Evolutionary conservation across 352 stramenopile genomes (phyloP), one percentile per base, ranked within the genome.

Genomic region (Phytophthora pistaciae): DNA sequence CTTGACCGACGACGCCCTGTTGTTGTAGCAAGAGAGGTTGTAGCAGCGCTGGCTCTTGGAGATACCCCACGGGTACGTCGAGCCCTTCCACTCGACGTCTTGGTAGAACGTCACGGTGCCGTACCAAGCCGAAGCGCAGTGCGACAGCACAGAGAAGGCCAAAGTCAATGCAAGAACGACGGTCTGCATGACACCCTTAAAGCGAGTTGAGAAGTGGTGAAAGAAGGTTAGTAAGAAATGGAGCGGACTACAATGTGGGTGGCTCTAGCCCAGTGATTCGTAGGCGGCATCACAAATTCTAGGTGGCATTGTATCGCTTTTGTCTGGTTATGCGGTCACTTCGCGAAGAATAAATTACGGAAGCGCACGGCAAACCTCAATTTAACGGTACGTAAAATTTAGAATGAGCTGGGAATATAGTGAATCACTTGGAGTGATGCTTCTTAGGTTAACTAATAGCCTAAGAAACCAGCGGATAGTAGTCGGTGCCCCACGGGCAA

Each of bases 21-120:
- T 40, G 42, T 80, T 33, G 49, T 48, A 77, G 50, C 73, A 77
- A 48, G 60, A 48, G 23, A 79, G 59, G 59, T 79, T 79, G 54
- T 76, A 73, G 59, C 72, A 79, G 7, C 33, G 55, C 23, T 79
- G 60, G 3, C 59, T 65, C 57, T 76, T 57, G 14, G 67, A 60
- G 23, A 72, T 68, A 18, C 54, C 57, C 58, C 67, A 77, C 36
- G 31, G 38, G 48, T 62, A 74, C 54, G 10, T 62, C 20, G 0
- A 21, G 14, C 70, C 65, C 21, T 20, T 18, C 21, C 70, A 67
- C 7, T 70, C 21, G 3, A 16, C 48, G 20, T 66, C 31, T 44
- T 64, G 18, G 70, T 66, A 68, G 66, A 78, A 75, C 7, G 67
- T 75, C 20, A 75, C 71, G 1, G 21, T 50, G 52, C 65, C 71